Evolutionary conservation across 202 grass and related monocot species (phyloP), one percentile per base, ranked within the genome.

Genomic region (Zoysia matrella): DNA sequence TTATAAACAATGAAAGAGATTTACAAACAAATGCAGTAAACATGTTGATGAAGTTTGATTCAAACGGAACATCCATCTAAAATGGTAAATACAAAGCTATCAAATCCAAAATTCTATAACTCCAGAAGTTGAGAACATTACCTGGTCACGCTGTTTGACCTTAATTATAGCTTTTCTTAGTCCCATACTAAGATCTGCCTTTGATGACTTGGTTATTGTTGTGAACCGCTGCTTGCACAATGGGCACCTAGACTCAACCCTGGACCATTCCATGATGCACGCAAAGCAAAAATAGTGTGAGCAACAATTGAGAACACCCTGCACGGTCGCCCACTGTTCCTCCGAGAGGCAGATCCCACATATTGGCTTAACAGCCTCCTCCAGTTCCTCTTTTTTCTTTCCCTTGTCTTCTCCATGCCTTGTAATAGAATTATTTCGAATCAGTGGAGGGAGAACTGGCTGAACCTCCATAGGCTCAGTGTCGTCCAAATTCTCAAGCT

Each of bases 201-300:
- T 98, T 8, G 92, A 92, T 5, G 85, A 92, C 85, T 93, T 98
- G 56, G 95, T 93, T 74, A 98, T 98, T 8, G 87, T 95, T 47
- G 67, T 90, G 74, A 98, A 98, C 60, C 92, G 78, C 77, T 81
- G 83, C 85, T 98, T 98, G 80, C 95, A 98, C 60, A 98, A 83
- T 14, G 95, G 95, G 72, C 95, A 98, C 70, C 90, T 85, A 22
- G 95, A 95, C 65, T 98, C 95, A 65, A 98, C 95, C 72, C 88
- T 98, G 10, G 92, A 95, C 95, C 95, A 98, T 72, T 93, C 92
- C 73, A 98, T 86, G 71, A 98, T 95, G 66, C 95, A 98, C 0
- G 83, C 78, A 14, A 98, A 95, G 77, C 92, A 98, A 86, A 98
- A 98, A 74, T 86, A 98, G 85, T 98, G 95, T 4, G 92, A 87